Evolutionary conservation across 139 green algal species (phyloP).

Genomic region (Picochlorum sp.): DNA sequence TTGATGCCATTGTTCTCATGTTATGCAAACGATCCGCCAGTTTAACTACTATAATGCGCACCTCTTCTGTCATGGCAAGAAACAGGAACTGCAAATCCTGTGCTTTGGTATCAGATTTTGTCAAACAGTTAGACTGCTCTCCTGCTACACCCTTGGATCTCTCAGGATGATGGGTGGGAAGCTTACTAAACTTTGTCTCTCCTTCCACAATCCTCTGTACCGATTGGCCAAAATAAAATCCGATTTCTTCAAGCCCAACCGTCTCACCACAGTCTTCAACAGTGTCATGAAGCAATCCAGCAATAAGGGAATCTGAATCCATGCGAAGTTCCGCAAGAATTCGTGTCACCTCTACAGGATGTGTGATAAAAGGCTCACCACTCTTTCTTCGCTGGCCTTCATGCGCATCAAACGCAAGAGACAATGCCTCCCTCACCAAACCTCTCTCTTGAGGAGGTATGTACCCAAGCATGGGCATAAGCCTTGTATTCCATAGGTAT

Average conservation of each 20-base stretch:
- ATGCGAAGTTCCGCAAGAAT: conserved; percentile 68
- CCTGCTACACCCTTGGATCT: neutral
- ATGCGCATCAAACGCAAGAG: conserved; percentile 65
- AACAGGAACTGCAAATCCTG: conserved; percentile 84
- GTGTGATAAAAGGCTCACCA: conserved; percentile 85
- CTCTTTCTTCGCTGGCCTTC: conserved; percentile 65
- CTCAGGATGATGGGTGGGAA: conserved; percentile 27
- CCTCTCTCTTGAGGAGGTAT: conserved; percentile 29
- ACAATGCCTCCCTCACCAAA: conserved; percentile 45
- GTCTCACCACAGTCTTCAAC: conserved; percentile 76
- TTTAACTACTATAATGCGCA: conserved; percentile 89
- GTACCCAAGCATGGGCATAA: conserved; percentile 49
- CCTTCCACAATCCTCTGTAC: conserved; percentile 82
- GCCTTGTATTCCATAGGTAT: conserved; percentile 47
- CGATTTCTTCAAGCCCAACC: conserved; percentile 71
- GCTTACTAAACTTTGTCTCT: conserved; percentile 78
- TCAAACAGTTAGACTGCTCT: too few relatives aligned
- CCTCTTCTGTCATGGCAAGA: conserved; percentile 83
- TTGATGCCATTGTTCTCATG: conserved; percentile 82
- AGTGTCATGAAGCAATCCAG: conserved; percentile 80
- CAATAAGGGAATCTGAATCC: conserved; percentile 63
- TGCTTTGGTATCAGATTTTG: conserved; percentile 42
- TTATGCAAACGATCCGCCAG: conserved; percentile 89
- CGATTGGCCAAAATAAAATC: conserved; percentile 52
- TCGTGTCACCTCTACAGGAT: conserved; percentile 77